Conservation (phyloP, 345 rosid species). For the Aethionema arabicum region DNA sequence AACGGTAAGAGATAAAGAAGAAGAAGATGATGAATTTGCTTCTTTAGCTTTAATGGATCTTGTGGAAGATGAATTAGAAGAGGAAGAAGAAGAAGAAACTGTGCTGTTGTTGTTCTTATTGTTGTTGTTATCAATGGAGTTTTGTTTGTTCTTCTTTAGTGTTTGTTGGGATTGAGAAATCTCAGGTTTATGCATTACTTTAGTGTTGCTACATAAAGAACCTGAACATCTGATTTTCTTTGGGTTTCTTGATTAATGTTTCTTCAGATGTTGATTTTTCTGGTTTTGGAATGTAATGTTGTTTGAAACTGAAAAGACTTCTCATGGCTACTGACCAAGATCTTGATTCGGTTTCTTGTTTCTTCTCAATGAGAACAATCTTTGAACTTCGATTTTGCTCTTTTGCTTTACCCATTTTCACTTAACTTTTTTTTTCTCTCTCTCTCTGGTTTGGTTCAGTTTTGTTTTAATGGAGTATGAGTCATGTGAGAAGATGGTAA, state of each 20-base stretch:
- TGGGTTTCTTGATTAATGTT: constrained; percentile 50
- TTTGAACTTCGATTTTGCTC: constrained; percentile 37
- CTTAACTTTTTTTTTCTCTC: no score
- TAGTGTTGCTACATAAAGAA: constrained; percentile 73
- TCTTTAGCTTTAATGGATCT: constrained; percentile 50
- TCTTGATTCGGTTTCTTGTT: constrained; percentile 30
- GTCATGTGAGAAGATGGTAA: no score
- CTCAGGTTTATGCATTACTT: constrained; percentile 56
- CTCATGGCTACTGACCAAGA: constrained; percentile 52
- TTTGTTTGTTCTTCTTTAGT: constrained; percentile 46
- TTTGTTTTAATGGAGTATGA: not conserved
- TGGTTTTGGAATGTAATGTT: constrained; percentile 38
- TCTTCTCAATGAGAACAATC: constrained; percentile 32
- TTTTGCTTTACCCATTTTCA: constrained; percentile 49
- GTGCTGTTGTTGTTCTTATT: no score
- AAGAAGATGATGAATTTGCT: no score
- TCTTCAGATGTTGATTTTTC: constrained; percentile 33
- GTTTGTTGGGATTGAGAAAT: constrained; percentile 40
- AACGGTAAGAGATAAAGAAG: constrained; percentile 36
- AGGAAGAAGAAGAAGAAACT: constrained; percentile 17
- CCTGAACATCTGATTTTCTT: constrained; percentile 80
- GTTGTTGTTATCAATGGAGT: no score
- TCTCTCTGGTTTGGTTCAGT: not conserved
- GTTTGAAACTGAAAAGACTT: constrained; percentile 53
- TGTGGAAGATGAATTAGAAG: constrained; percentile 30